Conservation (phyloP, 176 grass and related monocot species). For the Oryza punctata region DNA sequence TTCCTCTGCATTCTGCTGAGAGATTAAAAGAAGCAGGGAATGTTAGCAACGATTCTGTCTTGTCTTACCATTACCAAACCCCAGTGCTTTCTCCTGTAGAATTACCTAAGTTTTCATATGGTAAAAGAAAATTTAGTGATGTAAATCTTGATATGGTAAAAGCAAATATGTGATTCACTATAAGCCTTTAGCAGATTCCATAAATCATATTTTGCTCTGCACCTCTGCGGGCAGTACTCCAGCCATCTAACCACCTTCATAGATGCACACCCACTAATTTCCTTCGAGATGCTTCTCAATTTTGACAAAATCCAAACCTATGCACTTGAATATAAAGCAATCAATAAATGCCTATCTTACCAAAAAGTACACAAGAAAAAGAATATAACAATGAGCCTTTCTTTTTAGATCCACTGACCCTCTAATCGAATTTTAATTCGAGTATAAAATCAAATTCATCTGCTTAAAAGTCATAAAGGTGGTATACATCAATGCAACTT, state of each 20-base stretch:
- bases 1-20: constrained; percentile 34
- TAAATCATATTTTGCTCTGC: constrained; percentile 20
- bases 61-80: background rate
- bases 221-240: background rate
- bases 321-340: constrained; percentile 11
- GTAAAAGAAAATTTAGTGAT: background rate
- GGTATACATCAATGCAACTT: constrained; percentile 6
- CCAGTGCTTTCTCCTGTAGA: constrained; percentile 14
- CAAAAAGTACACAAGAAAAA: constrained; percentile 23
- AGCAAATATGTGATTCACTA: background rate
- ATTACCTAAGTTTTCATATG: constrained; percentile 11
- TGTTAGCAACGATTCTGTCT: constrained; percentile 9
- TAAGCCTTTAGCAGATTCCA: constrained; percentile 28
- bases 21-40: constrained; percentile 17
- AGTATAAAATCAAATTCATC: constrained; percentile 22
- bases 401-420: constrained; percentile 30
- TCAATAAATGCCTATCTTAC: constrained; percentile 8
- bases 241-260: constrained; percentile 31
- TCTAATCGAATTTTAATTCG: background rate
- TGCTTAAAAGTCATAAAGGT: constrained; percentile 2
- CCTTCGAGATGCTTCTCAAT: constrained; percentile 20
- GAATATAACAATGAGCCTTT: constrained; percentile 16
- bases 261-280: constrained; percentile 33
- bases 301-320: constrained; percentile 24
- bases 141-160: constrained; percentile 25